A percentile compares a stretch with the other conserved stretches of the same genome.
Conservation (phyloP, 352 stramenopile species). For the Phytophthora sansomeana region DNA sequence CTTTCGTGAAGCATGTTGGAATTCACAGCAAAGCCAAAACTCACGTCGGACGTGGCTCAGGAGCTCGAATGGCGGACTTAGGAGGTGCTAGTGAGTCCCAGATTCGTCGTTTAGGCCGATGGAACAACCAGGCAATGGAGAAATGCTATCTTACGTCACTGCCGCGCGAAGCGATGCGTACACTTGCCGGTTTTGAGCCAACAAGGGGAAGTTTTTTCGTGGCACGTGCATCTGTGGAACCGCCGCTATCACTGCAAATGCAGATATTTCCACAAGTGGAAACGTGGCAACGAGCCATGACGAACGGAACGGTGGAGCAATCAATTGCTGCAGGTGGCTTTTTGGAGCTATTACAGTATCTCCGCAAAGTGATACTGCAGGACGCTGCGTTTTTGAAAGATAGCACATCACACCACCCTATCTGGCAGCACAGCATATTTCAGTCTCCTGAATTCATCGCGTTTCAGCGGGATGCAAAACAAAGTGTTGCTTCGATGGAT, state of each 20-base stretch:
- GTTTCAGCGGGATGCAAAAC: too few species aligned
- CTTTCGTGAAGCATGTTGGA: not conserved
- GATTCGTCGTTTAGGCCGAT: conserved; percentile 4
- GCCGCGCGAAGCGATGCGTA: conserved; percentile 11
- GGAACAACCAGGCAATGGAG: conserved; percentile 12
- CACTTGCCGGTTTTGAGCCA: conserved; percentile 10
- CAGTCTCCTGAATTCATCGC: not conserved
- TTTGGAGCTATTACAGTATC: conserved; percentile 3
- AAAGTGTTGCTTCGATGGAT: conserved; percentile 1
- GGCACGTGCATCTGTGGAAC: not conserved
- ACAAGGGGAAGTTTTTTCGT: conserved; percentile 5
- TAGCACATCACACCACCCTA: not conserved
- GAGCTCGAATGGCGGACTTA: conserved; percentile 1
- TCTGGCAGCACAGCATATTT: not conserved
- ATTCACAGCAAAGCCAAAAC: conserved; percentile 5
- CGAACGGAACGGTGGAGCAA: not conserved
- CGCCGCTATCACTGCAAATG: not conserved
- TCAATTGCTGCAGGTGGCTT: not conserved
- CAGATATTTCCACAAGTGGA: conserved; percentile 1
- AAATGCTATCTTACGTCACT: conserved; percentile 11
- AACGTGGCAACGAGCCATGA: not conserved
- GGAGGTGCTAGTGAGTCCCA: conserved; percentile 13
- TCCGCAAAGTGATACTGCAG: not conserved
- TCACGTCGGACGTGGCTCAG: not conserved
- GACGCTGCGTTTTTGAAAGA: not conserved